Base-by-base conservation (phyloP, 257 asterid genomes). In the Solanum chiquidenum region DNA sequence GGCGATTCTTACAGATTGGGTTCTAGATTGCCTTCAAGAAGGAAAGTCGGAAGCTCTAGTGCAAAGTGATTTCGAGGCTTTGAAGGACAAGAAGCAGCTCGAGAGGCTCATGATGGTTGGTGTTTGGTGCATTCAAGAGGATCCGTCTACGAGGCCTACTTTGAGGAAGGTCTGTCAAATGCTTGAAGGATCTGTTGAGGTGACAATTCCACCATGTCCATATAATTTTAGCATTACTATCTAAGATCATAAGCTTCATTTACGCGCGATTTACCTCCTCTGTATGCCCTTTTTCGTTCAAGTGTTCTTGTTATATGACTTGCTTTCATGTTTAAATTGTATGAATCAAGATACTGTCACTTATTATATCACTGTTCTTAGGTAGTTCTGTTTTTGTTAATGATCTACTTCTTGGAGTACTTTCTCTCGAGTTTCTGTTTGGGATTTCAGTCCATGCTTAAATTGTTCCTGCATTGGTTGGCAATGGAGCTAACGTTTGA, bases 121-220 rank as follows among this genome's bases (percentile, higher is more conserved):
- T n/a, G 23, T 91, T 64, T 91, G 93, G 91, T 90, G 93, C 37
- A 88, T 91, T 82, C 91, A 90, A 31, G 93, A 91, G 79, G 88
- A 89, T 7, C 18, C 87, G 1, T 80, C 87, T 9, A 40, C 9
- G 20, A 87, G 93, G 90, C 93, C 91, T n/a, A 87, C 90, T 23
- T 87, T 91, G 91, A 88, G 87, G 75, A 85, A 71, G 13, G 91
- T 88, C 3, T 46, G 38, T 34, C 91, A 79, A 64, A 91, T 90
- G 92, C 92, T 90, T 83, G 93, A 90, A 86, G 92, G 90, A 40
- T 29, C 86, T 52, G 87, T 90, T 42, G 90, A 90, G 49, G 91
- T 91, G 21, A 8, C 64, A 1, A 6, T 6, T 3, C 92, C 92
- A 2, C 91, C 89, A 34, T 85, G 85, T 35, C 89, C 89, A 11